A percentile compares a stretch with the other conserved stretches of the same genome.
Conservation (phyloP, 257 asterid genomes). For the Coffea eugenioides region DNA sequence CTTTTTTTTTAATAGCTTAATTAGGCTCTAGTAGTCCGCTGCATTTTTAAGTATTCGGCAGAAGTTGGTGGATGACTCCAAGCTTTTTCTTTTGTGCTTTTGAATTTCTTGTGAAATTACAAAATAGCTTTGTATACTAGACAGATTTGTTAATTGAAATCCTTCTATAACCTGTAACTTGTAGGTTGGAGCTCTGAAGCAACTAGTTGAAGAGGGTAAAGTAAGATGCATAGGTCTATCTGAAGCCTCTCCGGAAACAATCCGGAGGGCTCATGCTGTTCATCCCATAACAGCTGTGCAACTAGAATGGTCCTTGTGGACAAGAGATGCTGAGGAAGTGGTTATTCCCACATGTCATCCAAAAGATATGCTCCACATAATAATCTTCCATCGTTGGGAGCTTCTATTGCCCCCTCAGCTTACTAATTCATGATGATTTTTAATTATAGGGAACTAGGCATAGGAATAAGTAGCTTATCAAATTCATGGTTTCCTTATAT, state of each 20-base stretch:
- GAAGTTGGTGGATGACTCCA: background rate
- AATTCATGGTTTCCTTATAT: background rate
- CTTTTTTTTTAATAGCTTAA: too few species aligned
- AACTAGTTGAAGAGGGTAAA: conserved; percentile 39
- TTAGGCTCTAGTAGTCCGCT: background rate
- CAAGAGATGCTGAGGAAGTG: conserved; percentile 35
- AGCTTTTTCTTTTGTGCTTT: background rate
- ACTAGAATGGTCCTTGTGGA: conserved; percentile 38
- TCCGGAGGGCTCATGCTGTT: conserved; percentile 40
- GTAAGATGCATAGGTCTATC: conserved; percentile 35
- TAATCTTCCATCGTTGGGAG: background rate
- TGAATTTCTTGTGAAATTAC: too few species aligned
- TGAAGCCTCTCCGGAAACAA: conserved; percentile 34
- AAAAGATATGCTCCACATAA: background rate
- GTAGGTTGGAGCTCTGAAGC: conserved; percentile 35
- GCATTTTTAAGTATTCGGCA: background rate
- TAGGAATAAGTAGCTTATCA: conserved; percentile 5
- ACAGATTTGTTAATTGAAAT: background rate
- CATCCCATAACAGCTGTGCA: conserved; percentile 40
- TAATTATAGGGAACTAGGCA: conserved; percentile 29
- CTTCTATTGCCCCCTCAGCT: background rate
- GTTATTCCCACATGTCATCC: conserved; percentile 31
- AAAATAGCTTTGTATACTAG: too few species aligned
- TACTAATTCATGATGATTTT: background rate
- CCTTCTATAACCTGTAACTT: background rate